Evolutionary conservation across 495 filamentous ascomycete species (phyloP).

Genomic region (Penicillium mononematosum): DNA sequence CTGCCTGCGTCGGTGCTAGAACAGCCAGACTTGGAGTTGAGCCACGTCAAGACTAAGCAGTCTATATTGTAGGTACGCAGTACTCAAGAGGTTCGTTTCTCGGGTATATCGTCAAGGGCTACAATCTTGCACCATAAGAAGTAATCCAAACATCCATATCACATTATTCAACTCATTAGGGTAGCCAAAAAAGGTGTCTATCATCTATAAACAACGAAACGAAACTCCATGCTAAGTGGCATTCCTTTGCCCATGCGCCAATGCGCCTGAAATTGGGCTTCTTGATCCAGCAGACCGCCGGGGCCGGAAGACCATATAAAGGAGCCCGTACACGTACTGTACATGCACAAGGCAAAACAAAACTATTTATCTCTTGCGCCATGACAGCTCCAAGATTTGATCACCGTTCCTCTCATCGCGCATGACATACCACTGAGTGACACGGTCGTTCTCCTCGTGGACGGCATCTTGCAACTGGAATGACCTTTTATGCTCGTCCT

Average conservation of each 20-base stretch:
- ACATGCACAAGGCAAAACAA: constrained; percentile 9
- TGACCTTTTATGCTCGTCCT: constrained; percentile 40
- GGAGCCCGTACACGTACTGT: constrained; percentile 15
- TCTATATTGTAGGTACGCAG: neutral
- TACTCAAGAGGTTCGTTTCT: neutral
- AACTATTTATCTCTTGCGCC: constrained; percentile 34
- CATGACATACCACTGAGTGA: constrained; percentile 44
- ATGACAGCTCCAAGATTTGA: constrained; percentile 42
- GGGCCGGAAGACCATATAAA: constrained; percentile 4
- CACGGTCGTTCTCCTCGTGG: constrained; percentile 28
- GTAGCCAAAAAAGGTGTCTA: constrained; percentile 21
- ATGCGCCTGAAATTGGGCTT: constrained; percentile 19
- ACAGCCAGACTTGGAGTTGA: neutral
- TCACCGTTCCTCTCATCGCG: constrained; percentile 38
- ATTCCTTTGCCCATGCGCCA: constrained; percentile 14
- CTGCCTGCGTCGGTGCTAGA: neutral
- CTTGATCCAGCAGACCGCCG: constrained; percentile 8
- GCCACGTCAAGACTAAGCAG: neutral
- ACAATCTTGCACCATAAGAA: neutral
- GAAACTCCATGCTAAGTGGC: constrained; percentile 24
- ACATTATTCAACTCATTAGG: constrained; percentile 24
- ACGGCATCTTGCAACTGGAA: constrained; percentile 36
- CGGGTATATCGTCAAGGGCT: neutral
- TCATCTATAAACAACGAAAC: constrained; percentile 30
- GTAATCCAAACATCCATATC: constrained; percentile 18